Evolutionary conservation across 139 green algal species (phyloP).

Genomic region (Limnomonas spitsbergensis): DNA sequence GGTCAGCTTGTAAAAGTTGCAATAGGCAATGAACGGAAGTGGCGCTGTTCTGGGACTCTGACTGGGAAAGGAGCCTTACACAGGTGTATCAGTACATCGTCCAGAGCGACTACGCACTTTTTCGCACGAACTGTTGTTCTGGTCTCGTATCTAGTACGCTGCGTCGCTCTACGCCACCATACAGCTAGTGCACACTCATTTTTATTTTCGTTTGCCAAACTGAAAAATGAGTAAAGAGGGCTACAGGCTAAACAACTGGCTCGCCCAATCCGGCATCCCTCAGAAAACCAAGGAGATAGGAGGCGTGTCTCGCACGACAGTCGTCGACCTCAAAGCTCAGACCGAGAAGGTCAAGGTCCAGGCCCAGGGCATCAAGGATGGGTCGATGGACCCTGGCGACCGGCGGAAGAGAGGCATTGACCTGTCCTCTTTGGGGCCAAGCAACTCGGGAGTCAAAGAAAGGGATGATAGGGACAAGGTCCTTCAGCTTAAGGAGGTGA

Average conservation of each 20-base stretch:
- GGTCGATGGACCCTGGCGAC: not conserved
- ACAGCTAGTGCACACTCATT: not conserved
- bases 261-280: not conserved
- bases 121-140: not conserved
- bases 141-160: not conserved
- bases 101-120: not conserved
- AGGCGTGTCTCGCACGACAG: not conserved
- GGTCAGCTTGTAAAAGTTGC: no score
- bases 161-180: not conserved
- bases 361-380: not conserved
- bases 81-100: not conserved
- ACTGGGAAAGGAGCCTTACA: not conserved
- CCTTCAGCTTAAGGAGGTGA: not conserved
- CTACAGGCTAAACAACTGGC: not conserved
- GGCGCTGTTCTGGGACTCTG: no score
- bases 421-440: not conserved
- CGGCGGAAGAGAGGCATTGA: not conserved
- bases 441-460: not conserved
- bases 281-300: not conserved
- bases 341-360: not conserved
- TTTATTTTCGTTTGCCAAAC: not conserved
- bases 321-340: not conserved
- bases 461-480: not conserved
- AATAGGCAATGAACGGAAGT: no score
- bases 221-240: not conserved